Evolutionary conservation across 345 rosid species (phyloP).

Genomic region (Cardiospermum halicacabum): DNA sequence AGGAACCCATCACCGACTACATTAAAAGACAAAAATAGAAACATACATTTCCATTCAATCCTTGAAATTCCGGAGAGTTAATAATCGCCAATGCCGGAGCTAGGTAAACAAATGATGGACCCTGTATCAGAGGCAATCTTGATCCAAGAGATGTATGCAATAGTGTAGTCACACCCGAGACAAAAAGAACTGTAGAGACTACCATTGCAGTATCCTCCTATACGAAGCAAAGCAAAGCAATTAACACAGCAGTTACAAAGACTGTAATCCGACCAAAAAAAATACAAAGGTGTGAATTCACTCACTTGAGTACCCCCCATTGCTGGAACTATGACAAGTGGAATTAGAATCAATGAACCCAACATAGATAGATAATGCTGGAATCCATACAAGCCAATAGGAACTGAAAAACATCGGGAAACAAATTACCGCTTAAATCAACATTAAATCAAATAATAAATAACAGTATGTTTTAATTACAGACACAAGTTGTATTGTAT

Average conservation of each 20-base stretch:
- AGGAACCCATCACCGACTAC: too few species aligned
- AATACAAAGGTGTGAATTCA: conserved; percentile 8
- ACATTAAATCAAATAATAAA: background rate
- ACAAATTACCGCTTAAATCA: conserved; percentile 7
- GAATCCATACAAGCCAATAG: conserved; percentile 88
- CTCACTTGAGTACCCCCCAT: conserved; percentile 97
- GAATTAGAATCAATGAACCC: conserved; percentile 89
- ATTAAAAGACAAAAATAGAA: conserved; percentile 2
- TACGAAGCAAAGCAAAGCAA: conserved; percentile 37
- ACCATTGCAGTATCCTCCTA: conserved; percentile 86
- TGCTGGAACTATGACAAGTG: conserved; percentile 92
- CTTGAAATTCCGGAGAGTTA: conserved; percentile 87
- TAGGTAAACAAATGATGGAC: conserved; percentile 86
- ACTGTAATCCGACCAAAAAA: background rate
- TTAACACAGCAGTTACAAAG: conserved; percentile 22
- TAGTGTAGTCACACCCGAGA: conserved; percentile 81
- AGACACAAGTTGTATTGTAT: background rate
- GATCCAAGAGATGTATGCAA: conserved; percentile 89
- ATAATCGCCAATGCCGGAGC: conserved; percentile 89
- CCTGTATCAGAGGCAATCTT: conserved; percentile 92
- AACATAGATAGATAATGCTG: conserved; percentile 90
- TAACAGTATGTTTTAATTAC: background rate
- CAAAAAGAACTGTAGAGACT: conserved; percentile 85
- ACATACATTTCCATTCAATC: conserved; percentile 84
- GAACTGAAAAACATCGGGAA: conserved; percentile 50